Evolutionary conservation across 2,329 filamentous ascomycete species (phyloP), one percentile per base, ranked within the genome.

Genomic region (Colletotrichum incanum): DNA sequence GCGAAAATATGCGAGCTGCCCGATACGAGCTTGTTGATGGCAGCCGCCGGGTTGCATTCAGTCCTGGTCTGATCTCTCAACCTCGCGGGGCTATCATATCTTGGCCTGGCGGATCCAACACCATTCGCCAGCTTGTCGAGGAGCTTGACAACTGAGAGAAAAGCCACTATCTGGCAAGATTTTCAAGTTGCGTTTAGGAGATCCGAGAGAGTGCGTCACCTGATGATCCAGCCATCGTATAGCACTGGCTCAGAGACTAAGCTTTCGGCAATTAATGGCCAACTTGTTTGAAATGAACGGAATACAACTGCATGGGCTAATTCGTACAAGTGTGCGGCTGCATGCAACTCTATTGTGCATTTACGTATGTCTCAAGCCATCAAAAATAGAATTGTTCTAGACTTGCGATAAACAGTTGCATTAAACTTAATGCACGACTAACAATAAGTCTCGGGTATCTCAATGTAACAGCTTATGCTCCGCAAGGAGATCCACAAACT

Each of bases 401-500:
- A 23, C 11, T 11, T 28, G 2, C 7, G 12, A 7, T 2, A 8
- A 26, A 50, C 14, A 6, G 26, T 18, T 2, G 49, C 26, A 20
- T n/a, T n/a, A n/a, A n/a, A n/a, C n/a, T 52, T 5, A 18, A 49
- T 28, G 49, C 18, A 58, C 23, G 14, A 39, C 12, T 14, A 20
- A 56, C 11, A 12, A 12, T n/a, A 39, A 18, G 31, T n/a, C 12
- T 4, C 14, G 34, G 54, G 34, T 18, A 54, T 54, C 50, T 58
- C 34, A 58, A 26, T 41, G 54, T 14, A 41, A 26, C 11, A 58
- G 34, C 62, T 81, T 80, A 20, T 78, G 77, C 65, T 78, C 76
- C 0, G 79, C 81, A 3, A 88, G 78, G 47, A 84, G 74, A 11
- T 77, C 74, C 1, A 88, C 81, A 75, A 84, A 81, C 58, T 84